phyloP scores from a whole-genome alignment of 495 filamentous ascomycete species.

The Coniosporium apollinis region DNA sequence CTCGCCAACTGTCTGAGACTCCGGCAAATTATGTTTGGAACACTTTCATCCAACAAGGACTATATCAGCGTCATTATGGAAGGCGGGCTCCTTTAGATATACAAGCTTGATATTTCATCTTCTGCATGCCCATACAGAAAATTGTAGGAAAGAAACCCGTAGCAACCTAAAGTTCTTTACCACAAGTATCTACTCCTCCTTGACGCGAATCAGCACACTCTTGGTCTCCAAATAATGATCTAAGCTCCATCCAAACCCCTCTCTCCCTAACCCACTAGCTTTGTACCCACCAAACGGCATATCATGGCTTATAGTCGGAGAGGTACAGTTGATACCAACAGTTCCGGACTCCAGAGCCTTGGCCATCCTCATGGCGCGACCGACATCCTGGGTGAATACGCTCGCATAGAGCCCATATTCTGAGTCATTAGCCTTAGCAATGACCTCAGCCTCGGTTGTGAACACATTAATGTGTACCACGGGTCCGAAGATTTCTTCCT shows the following conservation, averaged over 20 bases:
- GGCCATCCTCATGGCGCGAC: constrained; percentile 15
- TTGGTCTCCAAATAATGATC: constrained; percentile 19
- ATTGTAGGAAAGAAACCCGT: too few species aligned
- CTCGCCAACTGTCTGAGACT: too few species aligned
- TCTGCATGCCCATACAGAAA: too few species aligned
- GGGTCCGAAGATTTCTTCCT: constrained; percentile 34
- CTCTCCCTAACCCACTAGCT: constrained; percentile 12
- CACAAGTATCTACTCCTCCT: constrained; percentile 1
- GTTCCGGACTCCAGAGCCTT: constrained; percentile 16
- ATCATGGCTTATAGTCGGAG: constrained; percentile 9
- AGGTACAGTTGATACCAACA: constrained; percentile 18
- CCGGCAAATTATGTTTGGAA: too few species aligned
- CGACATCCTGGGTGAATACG: constrained; percentile 17
- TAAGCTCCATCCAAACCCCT: constrained; percentile 14
- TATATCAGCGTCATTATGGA: too few species aligned
- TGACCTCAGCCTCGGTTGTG: constrained; percentile 6
- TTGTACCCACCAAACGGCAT: constrained; percentile 23
- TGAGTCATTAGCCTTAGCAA: constrained; percentile 6
- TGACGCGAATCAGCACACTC: constrained; percentile 13
- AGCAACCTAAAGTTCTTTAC: too few species aligned
- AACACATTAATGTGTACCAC: constrained; percentile 25
- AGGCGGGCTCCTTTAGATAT: too few species aligned
- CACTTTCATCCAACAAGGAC: too few species aligned
- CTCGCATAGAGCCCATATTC: constrained; percentile 9
- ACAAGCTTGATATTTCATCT: too few species aligned